Evolutionary conservation across 2,329 filamentous ascomycete species (phyloP).

Genomic region (Epichloe hybrida): DNA sequence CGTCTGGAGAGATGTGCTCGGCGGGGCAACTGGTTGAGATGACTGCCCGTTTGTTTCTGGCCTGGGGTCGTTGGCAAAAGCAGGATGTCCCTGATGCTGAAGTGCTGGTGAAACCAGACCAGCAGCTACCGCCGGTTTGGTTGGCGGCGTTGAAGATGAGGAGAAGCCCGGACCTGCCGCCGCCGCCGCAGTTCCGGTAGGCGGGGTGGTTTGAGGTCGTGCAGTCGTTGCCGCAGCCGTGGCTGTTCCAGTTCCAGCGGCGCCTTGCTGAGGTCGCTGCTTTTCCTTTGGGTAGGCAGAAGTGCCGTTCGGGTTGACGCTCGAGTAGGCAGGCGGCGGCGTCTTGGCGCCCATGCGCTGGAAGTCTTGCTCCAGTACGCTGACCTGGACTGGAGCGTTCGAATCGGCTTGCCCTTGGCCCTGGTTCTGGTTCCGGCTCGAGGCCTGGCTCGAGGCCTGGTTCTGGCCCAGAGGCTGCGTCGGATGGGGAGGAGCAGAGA

Average conservation of each 20-base stretch:
- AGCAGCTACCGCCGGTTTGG: constrained; percentile 6
- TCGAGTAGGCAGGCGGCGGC: constrained; percentile 91
- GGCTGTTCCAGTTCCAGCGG: constrained; percentile 2
- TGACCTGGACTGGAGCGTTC: constrained; percentile 38
- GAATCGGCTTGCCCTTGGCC: constrained; percentile 15
- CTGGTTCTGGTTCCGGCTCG: neutral
- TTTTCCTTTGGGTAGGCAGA: constrained; percentile 71
- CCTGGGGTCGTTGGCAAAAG: constrained; percentile 74
- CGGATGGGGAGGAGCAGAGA: constrained; percentile 27
- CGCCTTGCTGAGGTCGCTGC: constrained; percentile 32
- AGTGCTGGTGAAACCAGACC: constrained; percentile 32
- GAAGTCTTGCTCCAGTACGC: constrained; percentile 75
- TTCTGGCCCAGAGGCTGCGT: constrained; percentile 2
- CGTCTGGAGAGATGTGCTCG: constrained; percentile 22
- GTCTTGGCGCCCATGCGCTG: constrained; percentile 70
- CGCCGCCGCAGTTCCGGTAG: neutral
- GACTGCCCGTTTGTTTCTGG: constrained; percentile 36
- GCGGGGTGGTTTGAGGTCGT: constrained; percentile 3
- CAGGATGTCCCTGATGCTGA: constrained; percentile 61
- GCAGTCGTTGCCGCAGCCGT: constrained; percentile 11
- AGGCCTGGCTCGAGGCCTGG: neutral
- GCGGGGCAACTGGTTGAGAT: constrained; percentile 26
- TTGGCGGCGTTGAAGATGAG: neutral
- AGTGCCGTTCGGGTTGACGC: constrained; percentile 42
- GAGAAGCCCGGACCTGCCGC: neutral